Evolutionary conservation across 208 protist genomes (phyloP), one percentile per base, ranked within the genome.

Genomic region (Acanthamoeba comandoni): DNA sequence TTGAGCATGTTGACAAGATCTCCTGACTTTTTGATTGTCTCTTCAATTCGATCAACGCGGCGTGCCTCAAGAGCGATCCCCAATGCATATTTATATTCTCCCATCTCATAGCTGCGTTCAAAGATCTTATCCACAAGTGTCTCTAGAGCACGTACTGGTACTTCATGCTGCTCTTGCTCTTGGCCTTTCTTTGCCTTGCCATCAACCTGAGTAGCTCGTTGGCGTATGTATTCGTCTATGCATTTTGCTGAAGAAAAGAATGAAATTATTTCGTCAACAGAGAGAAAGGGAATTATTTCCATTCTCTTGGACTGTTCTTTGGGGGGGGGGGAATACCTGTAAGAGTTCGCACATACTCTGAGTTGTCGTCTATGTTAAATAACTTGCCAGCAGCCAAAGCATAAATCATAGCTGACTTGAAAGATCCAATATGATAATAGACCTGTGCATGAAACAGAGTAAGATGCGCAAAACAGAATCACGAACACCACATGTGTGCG

Each of bases 371-470:
- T 35, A 98, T 95, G 94, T 99, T 96, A 92, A 99, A 99, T 49
- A 97, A 94, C 2, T 94, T 91, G 62, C 98, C 98, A 22, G 98
- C 98, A 31, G 93, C 94, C 7, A 99, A 96, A 0, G 98, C 98
- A 91, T 97, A 98, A 85, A 95, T 90, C 64, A 99, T 96, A 11
- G 98, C 97, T 60, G 98, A 97, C 80, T 96, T 96, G 92, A 98
- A 98, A 57, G 97, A 97, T 26, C 97, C 97, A 22, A 99, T 96
- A 93, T 99, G 98, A 94, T 99, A 99, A 94, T 99, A 99, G 35
- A 99, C 97, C 94, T 97, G 62, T 17, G 62, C 26, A 93, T n/a
- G n/a, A 17, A 62, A 31, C 5, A 92, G 12, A 53, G 64, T 29
- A 92, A 71, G 48, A 70, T 92, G 62, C n/a, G 60, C 3, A 19